phyloP scores from a whole-genome alignment of 441 rosid genomes.

The Brassica hybrid region DNA sequence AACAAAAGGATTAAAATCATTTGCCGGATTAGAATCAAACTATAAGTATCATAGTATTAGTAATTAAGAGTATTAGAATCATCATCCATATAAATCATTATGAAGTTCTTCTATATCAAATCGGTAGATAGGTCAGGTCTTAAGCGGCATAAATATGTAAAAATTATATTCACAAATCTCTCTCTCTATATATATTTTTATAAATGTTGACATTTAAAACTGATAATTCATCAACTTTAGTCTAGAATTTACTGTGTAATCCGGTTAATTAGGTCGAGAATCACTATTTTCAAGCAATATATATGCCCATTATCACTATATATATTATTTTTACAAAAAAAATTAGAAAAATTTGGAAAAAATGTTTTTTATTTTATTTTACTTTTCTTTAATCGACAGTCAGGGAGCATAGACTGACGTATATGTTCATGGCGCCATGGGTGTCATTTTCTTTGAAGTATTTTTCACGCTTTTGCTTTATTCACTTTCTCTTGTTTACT shows the following conservation, averaged over 20 bases:
- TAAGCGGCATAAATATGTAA: too few species aligned
- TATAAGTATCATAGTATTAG: not conserved
- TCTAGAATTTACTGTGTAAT: not conserved
- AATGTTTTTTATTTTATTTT: not conserved
- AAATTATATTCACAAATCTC: not conserved
- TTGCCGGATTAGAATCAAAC: not conserved
- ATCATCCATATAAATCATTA: too few species aligned
- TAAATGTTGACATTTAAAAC: too few species aligned
- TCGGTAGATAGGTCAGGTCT: not conserved
- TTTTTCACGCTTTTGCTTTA: constrained; percentile 30
- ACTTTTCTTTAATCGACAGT: not conserved
- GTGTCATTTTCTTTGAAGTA: constrained; percentile 10
- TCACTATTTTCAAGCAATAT: not conserved
- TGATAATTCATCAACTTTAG: too few species aligned
- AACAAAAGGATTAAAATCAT: not conserved
- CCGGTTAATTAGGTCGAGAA: not conserved
- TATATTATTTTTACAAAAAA: too few species aligned
- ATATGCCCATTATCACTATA: not conserved
- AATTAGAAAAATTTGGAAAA: too few species aligned
- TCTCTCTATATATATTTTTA: too few species aligned
- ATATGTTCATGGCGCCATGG: not conserved
- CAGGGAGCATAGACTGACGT: not conserved
- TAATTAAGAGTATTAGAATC: not conserved
- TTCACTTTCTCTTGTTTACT: constrained; percentile 13
- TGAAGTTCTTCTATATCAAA: not conserved